Conservation (phyloP, 441 rosid species). For the Gossypium laxum region DNA sequence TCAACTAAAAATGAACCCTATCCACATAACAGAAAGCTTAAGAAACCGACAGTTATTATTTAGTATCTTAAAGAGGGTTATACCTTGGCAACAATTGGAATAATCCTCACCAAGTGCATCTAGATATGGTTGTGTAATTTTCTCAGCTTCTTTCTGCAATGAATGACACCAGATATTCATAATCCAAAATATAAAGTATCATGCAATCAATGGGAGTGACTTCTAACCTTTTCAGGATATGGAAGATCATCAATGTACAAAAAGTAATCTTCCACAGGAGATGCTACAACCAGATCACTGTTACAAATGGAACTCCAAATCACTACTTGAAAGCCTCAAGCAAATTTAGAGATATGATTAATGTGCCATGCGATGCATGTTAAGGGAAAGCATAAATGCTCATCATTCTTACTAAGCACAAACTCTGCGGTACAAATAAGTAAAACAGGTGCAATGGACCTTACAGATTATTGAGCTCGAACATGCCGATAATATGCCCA, state of each 20-base stretch:
- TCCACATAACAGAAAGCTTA: neutral
- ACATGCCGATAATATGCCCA: slow-evolving; percentile 87
- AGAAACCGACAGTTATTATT: neutral
- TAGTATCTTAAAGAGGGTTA: neutral
- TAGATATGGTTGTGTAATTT: slow-evolving; percentile 44
- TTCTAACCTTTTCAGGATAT: slow-evolving; percentile 48
- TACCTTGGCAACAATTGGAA: slow-evolving; percentile 73
- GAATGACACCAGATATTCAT: neutral
- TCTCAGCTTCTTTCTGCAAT: slow-evolving; percentile 48
- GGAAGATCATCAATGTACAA: slow-evolving; percentile 66
- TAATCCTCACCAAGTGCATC: slow-evolving; percentile 78
- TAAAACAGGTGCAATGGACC: slow-evolving; percentile 14
- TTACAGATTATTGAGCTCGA: slow-evolving; percentile 92
- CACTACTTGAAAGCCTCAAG: slow-evolving; percentile 13
- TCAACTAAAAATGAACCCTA: neutral
- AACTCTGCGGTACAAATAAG: slow-evolving; percentile 4
- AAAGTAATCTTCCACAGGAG: slow-evolving; percentile 87
- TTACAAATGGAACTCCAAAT: slow-evolving; percentile 21
- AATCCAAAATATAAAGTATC: neutral
- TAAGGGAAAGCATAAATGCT: neutral
- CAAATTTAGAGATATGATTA: slow-evolving; percentile 5
- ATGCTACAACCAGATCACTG: slow-evolving; percentile 90
- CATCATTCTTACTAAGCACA: neutral
- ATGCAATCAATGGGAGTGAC: neutral
- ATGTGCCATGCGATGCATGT: neutral